phyloP scores from a whole-genome alignment of 2,329 filamentous ascomycete genomes.

The Aspergillus ustus region DNA sequence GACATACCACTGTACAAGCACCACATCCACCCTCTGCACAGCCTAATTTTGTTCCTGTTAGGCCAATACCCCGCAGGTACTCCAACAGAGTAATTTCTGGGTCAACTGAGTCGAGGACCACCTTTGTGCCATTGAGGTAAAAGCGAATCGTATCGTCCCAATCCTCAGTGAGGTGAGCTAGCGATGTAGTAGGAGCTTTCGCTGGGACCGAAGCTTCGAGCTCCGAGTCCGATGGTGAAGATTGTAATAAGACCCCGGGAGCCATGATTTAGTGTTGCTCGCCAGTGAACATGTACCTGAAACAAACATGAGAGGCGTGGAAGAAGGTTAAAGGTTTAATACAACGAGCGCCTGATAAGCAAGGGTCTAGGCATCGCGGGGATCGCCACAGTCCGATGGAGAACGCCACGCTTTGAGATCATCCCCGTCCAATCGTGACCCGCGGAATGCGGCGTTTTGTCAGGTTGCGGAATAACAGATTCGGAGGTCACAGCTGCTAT shows the following conservation, averaged over 20 bases:
- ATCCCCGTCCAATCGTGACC: background rate
- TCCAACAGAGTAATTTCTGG: slow-evolving; percentile 91
- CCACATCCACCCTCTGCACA: slow-evolving; percentile 97
- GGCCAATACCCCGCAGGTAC: slow-evolving; percentile 87
- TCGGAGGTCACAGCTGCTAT: background rate
- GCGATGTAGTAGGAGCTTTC: slow-evolving; percentile 33
- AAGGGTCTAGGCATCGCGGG: slow-evolving; percentile 28
- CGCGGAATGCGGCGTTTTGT: slow-evolving; percentile 17
- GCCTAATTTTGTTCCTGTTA: slow-evolving; percentile 95
- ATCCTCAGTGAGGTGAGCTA: slow-evolving; percentile 69
- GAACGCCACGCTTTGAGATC: slow-evolving; percentile 6
- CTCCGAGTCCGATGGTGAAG: slow-evolving; percentile 50
- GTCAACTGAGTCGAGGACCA: slow-evolving; percentile 83
- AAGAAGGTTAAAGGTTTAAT: slow-evolving; percentile 5
- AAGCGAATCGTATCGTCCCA: slow-evolving; percentile 91
- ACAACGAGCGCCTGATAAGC: slow-evolving; percentile 12
- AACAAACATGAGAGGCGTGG: slow-evolving; percentile 4
- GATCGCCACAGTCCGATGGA: slow-evolving; percentile 46
- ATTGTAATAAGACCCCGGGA: slow-evolving; percentile 55
- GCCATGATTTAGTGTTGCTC: slow-evolving; percentile 53
- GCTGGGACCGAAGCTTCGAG: slow-evolving; percentile 42
- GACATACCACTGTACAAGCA: slow-evolving; percentile 53
- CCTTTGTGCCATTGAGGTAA: slow-evolving; percentile 91
- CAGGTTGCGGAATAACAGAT: background rate
- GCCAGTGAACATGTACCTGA: slow-evolving; percentile 14